These are phyloP conservation scores for Begonia fuchsioides DNA, from an alignment of 306 rosid species.

Conservation along the genomic window DNA sequence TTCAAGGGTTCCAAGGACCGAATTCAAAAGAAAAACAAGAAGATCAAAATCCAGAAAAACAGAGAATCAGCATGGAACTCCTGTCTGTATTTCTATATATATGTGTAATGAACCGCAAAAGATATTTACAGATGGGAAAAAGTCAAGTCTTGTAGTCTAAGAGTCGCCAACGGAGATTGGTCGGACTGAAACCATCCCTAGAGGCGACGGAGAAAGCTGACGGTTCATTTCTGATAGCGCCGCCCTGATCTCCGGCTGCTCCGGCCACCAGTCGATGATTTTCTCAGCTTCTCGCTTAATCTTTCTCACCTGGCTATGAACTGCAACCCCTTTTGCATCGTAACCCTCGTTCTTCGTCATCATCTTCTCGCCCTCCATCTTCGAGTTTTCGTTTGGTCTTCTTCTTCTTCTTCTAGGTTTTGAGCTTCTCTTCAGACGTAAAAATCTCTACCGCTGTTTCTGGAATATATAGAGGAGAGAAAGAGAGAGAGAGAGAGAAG, in stretches of 20 bases:
- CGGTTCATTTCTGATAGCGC: conserved; percentile 33
- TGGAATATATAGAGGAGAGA: too few species aligned
- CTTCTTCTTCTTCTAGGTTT: too few species aligned
- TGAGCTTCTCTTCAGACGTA: too few species aligned
- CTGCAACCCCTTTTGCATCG: conserved; percentile 19
- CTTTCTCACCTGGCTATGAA: conserved; percentile 69
- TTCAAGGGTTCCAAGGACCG: too few species aligned
- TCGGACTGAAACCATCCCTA: conserved; percentile 38
- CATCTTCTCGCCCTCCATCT: conserved; percentile 2
- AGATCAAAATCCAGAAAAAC: too few species aligned
- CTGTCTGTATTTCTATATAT: not conserved
- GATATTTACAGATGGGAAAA: not conserved
- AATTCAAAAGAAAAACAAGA: too few species aligned
- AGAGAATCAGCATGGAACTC: too few species aligned
- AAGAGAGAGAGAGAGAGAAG: too few species aligned
- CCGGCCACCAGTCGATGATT: conserved; percentile 33
- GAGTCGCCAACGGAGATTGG: conserved; percentile 49
- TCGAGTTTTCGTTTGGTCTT: too few species aligned
- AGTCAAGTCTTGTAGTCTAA: too few species aligned
- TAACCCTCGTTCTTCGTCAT: conserved; percentile 5
- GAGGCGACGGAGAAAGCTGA: conserved; percentile 61
- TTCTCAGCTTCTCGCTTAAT: conserved; percentile 70
- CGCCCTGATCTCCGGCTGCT: conserved; percentile 40
- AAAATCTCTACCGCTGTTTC: too few species aligned
- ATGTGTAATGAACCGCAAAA: not conserved